phyloP scores from a whole-genome alignment of 345 rosid genomes.

The Lumnitzera littorea region DNA sequence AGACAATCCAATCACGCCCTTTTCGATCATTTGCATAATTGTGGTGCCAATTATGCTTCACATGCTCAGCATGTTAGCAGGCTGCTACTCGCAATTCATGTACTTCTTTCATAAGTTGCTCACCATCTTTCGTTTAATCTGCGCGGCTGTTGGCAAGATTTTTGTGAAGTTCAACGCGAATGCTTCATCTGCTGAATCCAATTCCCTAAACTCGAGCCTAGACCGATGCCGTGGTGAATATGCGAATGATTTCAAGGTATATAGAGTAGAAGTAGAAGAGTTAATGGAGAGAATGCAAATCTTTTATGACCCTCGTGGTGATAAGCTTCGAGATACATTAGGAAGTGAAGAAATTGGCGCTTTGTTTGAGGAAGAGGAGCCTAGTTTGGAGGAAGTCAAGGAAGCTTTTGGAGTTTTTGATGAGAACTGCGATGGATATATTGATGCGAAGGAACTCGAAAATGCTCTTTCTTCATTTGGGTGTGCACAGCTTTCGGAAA shows the following conservation, averaged over 20 bases:
- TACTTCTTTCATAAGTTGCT: conserved; percentile 12
- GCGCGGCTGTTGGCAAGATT: no score
- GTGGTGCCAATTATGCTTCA: conserved; percentile 16
- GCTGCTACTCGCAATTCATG: conserved; percentile 17
- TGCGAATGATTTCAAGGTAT: conserved; percentile 10
- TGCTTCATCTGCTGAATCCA: conserved; percentile 3
- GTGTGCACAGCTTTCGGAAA: conserved; percentile 29
- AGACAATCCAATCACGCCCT: not conserved
- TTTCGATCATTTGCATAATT: conserved; percentile 8
- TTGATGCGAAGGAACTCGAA: conserved; percentile 47
- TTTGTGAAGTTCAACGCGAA: not conserved
- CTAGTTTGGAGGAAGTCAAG: conserved; percentile 30
- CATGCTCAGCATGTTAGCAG: conserved; percentile 17
- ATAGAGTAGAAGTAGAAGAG: conserved; percentile 23
- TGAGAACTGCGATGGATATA: conserved; percentile 57
- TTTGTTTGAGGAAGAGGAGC: conserved; percentile 38
- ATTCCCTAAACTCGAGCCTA: not conserved
- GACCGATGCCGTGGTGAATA: not conserved
- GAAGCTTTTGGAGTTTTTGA: conserved; percentile 53
- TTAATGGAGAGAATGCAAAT: conserved; percentile 25
- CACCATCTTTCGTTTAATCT: not conserved
- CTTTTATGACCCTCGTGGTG: conserved; percentile 1
- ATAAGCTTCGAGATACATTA: conserved; percentile 5
- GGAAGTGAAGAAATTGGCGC: conserved; percentile 18
- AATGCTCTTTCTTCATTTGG: conserved; percentile 30